A percentile compares a stretch with the other conserved stretches of the same genome.
phyloP scores from a whole-genome alignment of 2,329 filamentous ascomycete genomes.

The Sporothrix phasma region DNA sequence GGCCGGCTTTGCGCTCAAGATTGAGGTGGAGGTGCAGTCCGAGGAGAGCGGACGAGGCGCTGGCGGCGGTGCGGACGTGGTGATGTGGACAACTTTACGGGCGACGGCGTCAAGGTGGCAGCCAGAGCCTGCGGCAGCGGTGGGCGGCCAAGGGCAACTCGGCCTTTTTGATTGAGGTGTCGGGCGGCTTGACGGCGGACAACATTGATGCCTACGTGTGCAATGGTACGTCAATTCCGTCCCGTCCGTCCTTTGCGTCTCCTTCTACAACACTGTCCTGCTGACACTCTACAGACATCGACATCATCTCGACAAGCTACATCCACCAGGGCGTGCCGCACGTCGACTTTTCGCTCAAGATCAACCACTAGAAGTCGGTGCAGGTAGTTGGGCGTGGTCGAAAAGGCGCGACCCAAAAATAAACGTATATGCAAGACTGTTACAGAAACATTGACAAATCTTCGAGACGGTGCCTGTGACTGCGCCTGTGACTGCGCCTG shows the following conservation, averaged over 20 bases:
- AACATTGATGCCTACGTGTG: constrained; percentile 79
- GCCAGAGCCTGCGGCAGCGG: constrained; percentile 66
- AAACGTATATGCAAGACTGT: neutral
- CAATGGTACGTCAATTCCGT: constrained; percentile 42
- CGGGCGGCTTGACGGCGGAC: constrained; percentile 73
- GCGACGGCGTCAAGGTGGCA: constrained; percentile 64
- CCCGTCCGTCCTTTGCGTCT: neutral
- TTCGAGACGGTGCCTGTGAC: neutral
- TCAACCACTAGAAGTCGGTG: constrained; percentile 34
- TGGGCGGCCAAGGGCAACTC: constrained; percentile 60
- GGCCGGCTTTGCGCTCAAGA: constrained; percentile 83
- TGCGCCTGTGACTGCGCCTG: neutral
- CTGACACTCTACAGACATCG: constrained; percentile 58
- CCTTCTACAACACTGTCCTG: neutral
- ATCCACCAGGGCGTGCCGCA: constrained; percentile 94
- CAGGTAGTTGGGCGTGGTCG: neutral
- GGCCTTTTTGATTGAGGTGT: constrained; percentile 75
- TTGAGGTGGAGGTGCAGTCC: constrained; percentile 90
- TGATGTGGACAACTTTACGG: constrained; percentile 97
- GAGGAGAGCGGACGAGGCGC: constrained; percentile 80
- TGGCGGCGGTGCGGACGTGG: constrained; percentile 85
- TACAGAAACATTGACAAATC: neutral
- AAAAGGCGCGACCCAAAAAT: neutral
- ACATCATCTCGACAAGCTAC: constrained; percentile 91
- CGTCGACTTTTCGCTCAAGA: constrained; percentile 94